Evolutionary conservation across 2,329 filamentous ascomycete genomes (phyloP).

Genomic region (Fusarium sp.): DNA sequence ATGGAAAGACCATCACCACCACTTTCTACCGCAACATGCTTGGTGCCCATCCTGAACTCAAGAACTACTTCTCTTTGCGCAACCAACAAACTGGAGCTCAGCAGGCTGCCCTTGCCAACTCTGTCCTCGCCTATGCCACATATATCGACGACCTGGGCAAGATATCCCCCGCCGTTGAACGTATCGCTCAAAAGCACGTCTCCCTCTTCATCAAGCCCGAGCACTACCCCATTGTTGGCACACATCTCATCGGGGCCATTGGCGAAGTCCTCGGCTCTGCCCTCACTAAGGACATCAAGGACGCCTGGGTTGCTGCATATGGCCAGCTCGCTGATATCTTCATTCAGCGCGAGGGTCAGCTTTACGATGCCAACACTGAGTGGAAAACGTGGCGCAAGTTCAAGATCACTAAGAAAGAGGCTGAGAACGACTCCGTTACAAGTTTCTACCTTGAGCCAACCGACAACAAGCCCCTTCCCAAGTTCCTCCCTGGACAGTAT

Average conservation of each 20-base stretch:
- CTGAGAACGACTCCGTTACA: slow-evolving; percentile 71
- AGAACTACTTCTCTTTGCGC: slow-evolving; percentile 77
- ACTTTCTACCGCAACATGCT: slow-evolving; percentile 80
- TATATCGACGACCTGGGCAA: slow-evolving; percentile 78
- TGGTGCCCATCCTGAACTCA: slow-evolving; percentile 71
- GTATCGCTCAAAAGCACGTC: slow-evolving; percentile 82
- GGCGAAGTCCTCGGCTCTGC: slow-evolving; percentile 75
- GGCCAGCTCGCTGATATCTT: slow-evolving; percentile 78
- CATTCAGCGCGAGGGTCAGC: slow-evolving; percentile 71
- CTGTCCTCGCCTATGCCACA: slow-evolving; percentile 78
- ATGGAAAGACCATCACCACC: slow-evolving; percentile 77
- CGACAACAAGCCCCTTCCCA: slow-evolving; percentile 69
- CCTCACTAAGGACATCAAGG: slow-evolving; percentile 74
- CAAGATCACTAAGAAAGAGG: slow-evolving; percentile 70
- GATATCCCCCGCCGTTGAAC: slow-evolving; percentile 69
- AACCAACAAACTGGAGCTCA: slow-evolving; percentile 78
- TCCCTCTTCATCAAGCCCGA: slow-evolving; percentile 77
- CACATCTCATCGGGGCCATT: slow-evolving; percentile 76
- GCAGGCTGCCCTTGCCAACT: slow-evolving; percentile 74
- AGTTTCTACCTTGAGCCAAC: slow-evolving; percentile 77
- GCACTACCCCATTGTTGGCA: slow-evolving; percentile 78
- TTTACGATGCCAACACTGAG: slow-evolving; percentile 66
- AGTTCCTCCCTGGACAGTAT: slow-evolving; percentile 79
- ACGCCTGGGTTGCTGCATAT: slow-evolving; percentile 81
- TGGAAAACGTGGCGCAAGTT: slow-evolving; percentile 67